Conservation (phyloP, 768 basidiomycete species). For the Amanita rimosa region DNA sequence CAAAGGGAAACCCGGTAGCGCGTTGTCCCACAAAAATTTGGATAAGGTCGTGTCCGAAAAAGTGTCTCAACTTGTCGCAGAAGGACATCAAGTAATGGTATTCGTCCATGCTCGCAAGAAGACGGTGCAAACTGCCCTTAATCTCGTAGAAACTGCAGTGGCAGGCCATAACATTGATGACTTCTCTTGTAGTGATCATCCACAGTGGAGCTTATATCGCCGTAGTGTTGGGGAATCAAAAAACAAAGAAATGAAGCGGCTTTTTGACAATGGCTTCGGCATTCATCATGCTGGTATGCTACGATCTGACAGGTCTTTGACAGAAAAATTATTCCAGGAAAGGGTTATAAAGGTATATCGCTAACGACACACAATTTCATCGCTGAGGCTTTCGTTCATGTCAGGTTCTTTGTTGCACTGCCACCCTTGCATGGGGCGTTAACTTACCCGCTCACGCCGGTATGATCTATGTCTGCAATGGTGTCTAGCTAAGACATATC, state of each 20-base stretch:
- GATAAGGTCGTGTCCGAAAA: constrained; percentile 86
- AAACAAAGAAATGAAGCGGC: constrained; percentile 94
- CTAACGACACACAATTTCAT: not conserved
- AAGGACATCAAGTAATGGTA: constrained; percentile 98
- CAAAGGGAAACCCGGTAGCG: constrained; percentile 74
- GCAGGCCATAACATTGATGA: constrained; percentile 63
- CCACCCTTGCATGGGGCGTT: constrained; percentile 98
- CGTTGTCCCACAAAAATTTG: constrained; percentile 68
- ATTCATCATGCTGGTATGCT: constrained; percentile 99
- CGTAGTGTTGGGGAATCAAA: constrained; percentile 67
- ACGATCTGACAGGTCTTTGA: constrained; percentile 86
- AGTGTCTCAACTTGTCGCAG: constrained; percentile 76
- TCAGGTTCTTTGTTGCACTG: constrained; percentile 97
- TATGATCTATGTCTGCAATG: constrained; percentile 17
- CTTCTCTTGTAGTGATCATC: constrained; percentile 76
- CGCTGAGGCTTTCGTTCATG: not conserved
- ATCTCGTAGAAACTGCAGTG: constrained; percentile 65
- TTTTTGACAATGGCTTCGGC: constrained; percentile 89
- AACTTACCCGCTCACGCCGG: constrained; percentile 97
- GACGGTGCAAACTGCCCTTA: constrained; percentile 85
- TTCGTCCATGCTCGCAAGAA: constrained; percentile 98
- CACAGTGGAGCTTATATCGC: constrained; percentile 66
- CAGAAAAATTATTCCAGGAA: constrained; percentile 89
- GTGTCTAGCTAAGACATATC: not conserved
- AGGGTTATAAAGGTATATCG: constrained; percentile 76